Conservation (phyloP, 306 rosid species). For the Ammopiptanthus mongolicus region DNA sequence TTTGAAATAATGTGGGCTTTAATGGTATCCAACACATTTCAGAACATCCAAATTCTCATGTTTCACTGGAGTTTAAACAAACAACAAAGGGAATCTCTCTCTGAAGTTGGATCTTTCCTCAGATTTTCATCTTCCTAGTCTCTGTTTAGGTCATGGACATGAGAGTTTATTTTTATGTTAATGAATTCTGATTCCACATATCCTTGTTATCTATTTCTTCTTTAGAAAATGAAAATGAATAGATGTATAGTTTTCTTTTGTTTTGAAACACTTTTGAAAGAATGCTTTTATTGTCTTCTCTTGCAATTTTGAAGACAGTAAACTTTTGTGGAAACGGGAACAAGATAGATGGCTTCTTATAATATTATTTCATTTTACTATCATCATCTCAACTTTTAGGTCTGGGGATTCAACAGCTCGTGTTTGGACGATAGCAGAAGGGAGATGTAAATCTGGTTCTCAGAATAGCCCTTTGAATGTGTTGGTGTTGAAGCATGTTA, state of each 20-base stretch:
- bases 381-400: slow-evolving; percentile 26
- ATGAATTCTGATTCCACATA: background rate
- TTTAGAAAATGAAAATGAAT: background rate
- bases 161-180: background rate
- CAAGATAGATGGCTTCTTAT: background rate
- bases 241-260: background rate
- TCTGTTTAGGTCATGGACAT: background rate
- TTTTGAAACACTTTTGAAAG: background rate
- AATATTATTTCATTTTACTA: background rate
- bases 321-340: background rate
- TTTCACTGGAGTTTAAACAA: background rate
- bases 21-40: background rate
- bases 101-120: background rate
- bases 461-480: slow-evolving; percentile 32
- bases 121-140: background rate
- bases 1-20: background rate
- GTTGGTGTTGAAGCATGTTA: slow-evolving; percentile 65
- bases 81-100: background rate
- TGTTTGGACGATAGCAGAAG: slow-evolving; percentile 55
- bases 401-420: slow-evolving; percentile 80
- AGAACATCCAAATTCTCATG: background rate
- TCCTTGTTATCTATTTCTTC: background rate
- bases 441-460: slow-evolving; percentile 35
- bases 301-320: background rate
- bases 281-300: background rate